Evolutionary conservation across 169 alveolate species (phyloP).

Genomic region (Plasmodium vivax): DNA sequence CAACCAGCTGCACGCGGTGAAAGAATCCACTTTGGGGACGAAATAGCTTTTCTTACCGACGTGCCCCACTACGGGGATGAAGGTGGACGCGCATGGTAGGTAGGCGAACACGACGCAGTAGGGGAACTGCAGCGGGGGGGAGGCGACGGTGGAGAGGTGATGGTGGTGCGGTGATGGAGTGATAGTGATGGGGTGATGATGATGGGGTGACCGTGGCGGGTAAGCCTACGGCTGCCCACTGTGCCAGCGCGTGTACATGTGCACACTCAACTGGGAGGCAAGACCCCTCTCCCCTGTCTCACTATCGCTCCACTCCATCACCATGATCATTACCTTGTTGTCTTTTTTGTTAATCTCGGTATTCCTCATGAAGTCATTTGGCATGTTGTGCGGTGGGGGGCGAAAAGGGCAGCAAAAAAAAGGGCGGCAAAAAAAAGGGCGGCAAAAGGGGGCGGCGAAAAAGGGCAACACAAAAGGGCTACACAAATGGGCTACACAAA

Average conservation of each 20-base stretch:
- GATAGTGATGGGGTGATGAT: background rate
- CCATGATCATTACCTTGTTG: slow-evolving; percentile 27
- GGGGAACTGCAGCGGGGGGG: slow-evolving; percentile 12
- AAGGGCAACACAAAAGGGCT: background rate
- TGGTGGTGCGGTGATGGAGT: too few species aligned
- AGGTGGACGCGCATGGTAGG: slow-evolving; percentile 45
- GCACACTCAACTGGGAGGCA: background rate
- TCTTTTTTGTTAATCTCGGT: slow-evolving; percentile 24
- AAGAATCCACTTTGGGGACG: background rate
- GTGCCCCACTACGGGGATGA: slow-evolving; percentile 51
- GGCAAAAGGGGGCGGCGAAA: background rate
- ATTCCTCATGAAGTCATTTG: slow-evolving; percentile 24
- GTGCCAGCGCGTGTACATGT: background rate
- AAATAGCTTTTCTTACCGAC: slow-evolving; percentile 15
- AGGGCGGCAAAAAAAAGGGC: background rate
- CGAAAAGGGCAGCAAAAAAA: background rate
- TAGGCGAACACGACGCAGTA: slow-evolving; percentile 47
- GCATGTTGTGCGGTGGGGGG: background rate
- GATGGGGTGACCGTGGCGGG: too few species aligned
- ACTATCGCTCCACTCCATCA: background rate
- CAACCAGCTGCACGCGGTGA: background rate
- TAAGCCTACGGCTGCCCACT: background rate
- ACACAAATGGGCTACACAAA: too few species aligned
- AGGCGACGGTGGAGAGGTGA: background rate
- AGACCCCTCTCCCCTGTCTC: background rate